Base-by-base conservation (phyloP, 352 stramenopile genomes). In the Phytophthora pseudosyringae region DNA sequence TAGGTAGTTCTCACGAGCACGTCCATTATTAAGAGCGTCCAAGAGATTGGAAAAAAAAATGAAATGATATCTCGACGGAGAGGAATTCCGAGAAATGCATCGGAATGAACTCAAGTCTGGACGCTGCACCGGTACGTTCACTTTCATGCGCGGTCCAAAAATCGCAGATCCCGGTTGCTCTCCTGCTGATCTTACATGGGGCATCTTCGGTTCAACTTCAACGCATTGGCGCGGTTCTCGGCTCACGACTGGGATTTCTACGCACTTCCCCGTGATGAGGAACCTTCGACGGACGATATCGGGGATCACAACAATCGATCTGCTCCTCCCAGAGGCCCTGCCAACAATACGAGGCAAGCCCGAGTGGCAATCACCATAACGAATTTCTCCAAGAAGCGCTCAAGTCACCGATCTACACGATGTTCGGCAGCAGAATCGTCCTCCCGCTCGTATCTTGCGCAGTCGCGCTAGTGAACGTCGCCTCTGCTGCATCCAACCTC, bases 401-500 rank as follows among this genome's bases (percentile, higher is more conserved):
- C 21, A 61, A 55, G 53, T 47, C 53, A 4, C 15, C n/a, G 35
- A 10, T 45, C 31, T 18, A 4, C 43, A 45, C 18, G 7, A 53
- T 61, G 53, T 29, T 51, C 7, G n/a, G 32, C 18, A 26, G 43
- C 28, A 51, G 25, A 1, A 13, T 50, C 36, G 28, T 64, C 28
- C 45, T 64, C 13, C n/a, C 46, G 31, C 26, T 64, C 26, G 56
- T 48, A 12, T 58, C 28, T 12, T 50, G 35, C 26, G 56, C 46
- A 29, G 38, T 57, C 8, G 45, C 36, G 18, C 21, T 57, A n/a
- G 38, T 31, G 28, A 49, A 57, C 45, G 25, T 64, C 38, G 56
- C 45, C n/a, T 57, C 46, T 12, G 36, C 26, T 28, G 35, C 55
- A 18, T 63, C 55, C 9, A 39, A 56, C 43, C 63, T 79, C 5